Base-by-base conservation (phyloP, 2,329 filamentous ascomycete species). In the Xylaria sp. region DNA sequence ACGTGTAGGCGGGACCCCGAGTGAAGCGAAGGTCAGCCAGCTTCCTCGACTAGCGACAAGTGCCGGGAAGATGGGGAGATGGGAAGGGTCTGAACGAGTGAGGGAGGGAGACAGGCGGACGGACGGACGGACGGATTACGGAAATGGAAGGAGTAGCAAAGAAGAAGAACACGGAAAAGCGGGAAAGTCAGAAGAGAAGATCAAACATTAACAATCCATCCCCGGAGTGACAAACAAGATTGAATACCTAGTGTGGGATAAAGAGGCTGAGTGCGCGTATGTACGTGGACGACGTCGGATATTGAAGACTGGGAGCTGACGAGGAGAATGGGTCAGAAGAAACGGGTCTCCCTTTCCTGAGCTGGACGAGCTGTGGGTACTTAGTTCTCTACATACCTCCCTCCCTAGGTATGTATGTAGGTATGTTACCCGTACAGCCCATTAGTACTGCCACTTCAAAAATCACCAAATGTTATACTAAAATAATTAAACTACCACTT, bases 211-310 rank as follows among this genome's bases (percentile, higher is more conserved):
- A 54, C 54, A 38, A 60, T 51, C 47, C 22, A 36, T 20, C 20
- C 45, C 22, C 33, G 11, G 51, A 31, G 4, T 20, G 33, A 39
- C 25, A 9, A 17, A 51, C 17, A 17, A 20, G 17, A 56, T 29
- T n/a, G 27, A 51, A 4, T 49, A 49, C 60, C 17, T 54, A 51
- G 27, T 51, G 27, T 27, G 49, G 17, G 27, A 53, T 50, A 42
- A 49, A 53, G 57, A 50, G 65, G 56, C 47, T 63, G 61, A 60
- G 53, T 33, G 50, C 25, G 49, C 51, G 51, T 17, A 44, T 25
- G 53, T 51, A 62, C 59, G 59, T 54, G 39, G 49, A 55, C 45
- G 27, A 15, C 20, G 36, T 55, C 53, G 39, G 22, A n/a, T 17
- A 29, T 27, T 17, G 25, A 42, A 42, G 13, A 42, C 39, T 20